These are phyloP conservation scores for Fusarium citri DNA, from an alignment of 2,329 filamentous ascomycete species.

Conservation along the genomic window DNA sequence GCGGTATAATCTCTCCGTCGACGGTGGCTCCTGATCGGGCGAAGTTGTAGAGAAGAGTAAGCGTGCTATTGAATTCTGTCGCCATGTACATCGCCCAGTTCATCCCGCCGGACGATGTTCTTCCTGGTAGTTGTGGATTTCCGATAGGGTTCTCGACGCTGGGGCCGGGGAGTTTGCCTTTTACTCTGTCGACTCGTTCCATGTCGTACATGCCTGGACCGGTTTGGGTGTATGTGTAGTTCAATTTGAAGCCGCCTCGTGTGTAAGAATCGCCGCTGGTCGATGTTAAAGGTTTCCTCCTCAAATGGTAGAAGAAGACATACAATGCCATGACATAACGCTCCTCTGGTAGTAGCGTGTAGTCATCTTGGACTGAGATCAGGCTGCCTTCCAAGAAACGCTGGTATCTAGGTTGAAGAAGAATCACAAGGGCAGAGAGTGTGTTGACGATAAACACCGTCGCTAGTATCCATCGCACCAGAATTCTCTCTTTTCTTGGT, in stretches of 20 bases:
- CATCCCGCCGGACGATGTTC: background rate
- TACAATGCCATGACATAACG: background rate
- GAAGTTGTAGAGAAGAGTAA: conserved; percentile 11
- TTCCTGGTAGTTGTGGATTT: background rate
- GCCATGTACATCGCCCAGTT: conserved; percentile 7
- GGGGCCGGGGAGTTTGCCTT: background rate
- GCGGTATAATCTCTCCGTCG: background rate
- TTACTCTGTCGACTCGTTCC: background rate
- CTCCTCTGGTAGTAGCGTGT: no score
- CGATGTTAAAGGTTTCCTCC: rapidly evolving
- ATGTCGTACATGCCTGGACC: background rate
- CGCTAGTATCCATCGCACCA: background rate
- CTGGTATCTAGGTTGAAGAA: background rate
- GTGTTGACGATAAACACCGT: background rate
- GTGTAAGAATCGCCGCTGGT: conserved; percentile 3
- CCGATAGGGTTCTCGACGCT: background rate
- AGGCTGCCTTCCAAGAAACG: no score
- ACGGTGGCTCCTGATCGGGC: background rate
- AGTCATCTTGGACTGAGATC: no score
- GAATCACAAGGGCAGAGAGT: background rate
- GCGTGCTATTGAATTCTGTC: conserved; percentile 1
- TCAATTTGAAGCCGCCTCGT: background rate
- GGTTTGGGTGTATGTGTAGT: background rate
- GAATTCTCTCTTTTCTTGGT: background rate
- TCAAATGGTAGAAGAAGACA: rapidly evolving